Evolutionary conservation across 2,329 filamentous ascomycete genomes (phyloP).

Genomic region (Hymenoscyphus salicellus): DNA sequence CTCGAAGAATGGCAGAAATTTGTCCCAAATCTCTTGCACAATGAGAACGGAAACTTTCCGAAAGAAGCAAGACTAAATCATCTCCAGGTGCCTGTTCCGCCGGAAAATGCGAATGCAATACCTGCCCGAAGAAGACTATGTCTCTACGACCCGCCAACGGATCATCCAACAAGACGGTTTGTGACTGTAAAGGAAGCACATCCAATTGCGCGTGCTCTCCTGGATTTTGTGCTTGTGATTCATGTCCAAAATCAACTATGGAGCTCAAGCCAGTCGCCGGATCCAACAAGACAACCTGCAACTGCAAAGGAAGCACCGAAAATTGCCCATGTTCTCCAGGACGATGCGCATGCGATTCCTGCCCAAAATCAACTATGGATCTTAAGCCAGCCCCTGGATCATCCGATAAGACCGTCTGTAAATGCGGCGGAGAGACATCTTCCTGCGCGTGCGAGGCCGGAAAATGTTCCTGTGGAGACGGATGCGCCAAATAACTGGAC

Average conservation of each 20-base stretch:
- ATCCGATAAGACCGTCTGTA: constrained; percentile 40
- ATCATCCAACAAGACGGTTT: constrained; percentile 19
- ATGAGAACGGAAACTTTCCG: too few species aligned
- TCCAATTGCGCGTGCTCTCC: constrained; percentile 19
- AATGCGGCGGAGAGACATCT: constrained; percentile 38
- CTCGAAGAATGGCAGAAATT: too few species aligned
- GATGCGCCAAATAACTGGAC: constrained; percentile 21
- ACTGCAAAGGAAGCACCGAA: background rate
- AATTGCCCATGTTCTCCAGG: constrained; percentile 28
- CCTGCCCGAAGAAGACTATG: constrained; percentile 43
- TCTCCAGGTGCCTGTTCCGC: constrained; percentile 24
- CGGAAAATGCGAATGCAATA: constrained; percentile 39
- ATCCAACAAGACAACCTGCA: constrained; percentile 33
- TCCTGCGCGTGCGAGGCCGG: constrained; percentile 39
- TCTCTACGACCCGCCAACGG: constrained; percentile 33
- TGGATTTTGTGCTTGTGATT: constrained; percentile 39
- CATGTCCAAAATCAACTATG: constrained; percentile 42
- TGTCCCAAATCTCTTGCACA: too few species aligned
- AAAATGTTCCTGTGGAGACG: constrained; percentile 34
- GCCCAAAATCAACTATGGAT: constrained; percentile 40
- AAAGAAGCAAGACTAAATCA: background rate
- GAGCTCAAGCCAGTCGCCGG: constrained; percentile 32
- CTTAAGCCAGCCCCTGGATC: constrained; percentile 32
- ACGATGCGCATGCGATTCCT: constrained; percentile 40
- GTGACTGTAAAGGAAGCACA: background rate